These are phyloP conservation scores for Pseudogymnoascus sp. DNA, from an alignment of 2,329 filamentous ascomycete species.

Conservation along the genomic window DNA sequence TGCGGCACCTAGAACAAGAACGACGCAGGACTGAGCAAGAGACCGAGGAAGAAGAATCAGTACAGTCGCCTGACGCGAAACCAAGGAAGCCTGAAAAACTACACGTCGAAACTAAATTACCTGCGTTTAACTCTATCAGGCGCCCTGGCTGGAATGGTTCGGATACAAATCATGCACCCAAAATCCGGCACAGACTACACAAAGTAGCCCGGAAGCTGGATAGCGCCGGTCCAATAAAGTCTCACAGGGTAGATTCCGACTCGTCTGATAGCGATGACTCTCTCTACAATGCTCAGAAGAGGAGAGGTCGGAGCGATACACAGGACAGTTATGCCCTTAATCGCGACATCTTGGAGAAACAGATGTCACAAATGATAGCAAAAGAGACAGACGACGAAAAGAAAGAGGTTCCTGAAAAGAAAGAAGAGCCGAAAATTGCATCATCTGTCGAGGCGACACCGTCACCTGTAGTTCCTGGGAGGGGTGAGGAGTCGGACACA, in stretches of 20 bases:
- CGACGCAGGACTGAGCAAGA: neutral
- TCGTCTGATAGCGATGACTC: slow-evolving; percentile 51
- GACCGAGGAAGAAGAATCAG: neutral
- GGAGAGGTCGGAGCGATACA: slow-evolving; percentile 37
- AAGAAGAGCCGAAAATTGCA: slow-evolving; percentile 13
- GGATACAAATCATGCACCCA: neutral
- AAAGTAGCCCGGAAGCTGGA: slow-evolving; percentile 5
- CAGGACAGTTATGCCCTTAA: slow-evolving; percentile 36
- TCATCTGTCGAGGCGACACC: slow-evolving; percentile 15
- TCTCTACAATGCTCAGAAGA: slow-evolving; percentile 24
- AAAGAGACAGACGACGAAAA: slow-evolving; percentile 37
- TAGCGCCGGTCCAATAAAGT: slow-evolving; percentile 29
- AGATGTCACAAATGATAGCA: slow-evolving; percentile 54
- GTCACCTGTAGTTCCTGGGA: slow-evolving; percentile 13
- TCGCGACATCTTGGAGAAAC: slow-evolving; percentile 50
- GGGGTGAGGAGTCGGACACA: neutral
- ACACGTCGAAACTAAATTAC: slow-evolving; percentile 24
- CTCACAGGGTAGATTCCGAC: slow-evolving; percentile 50
- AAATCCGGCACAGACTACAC: neutral
- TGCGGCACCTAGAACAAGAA: neutral
- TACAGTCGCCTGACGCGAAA: slow-evolving; percentile 13
- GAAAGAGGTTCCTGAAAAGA: slow-evolving; percentile 19
- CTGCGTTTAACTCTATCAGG: slow-evolving; percentile 27
- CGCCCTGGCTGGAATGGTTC: slow-evolving; percentile 10
- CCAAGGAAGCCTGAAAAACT: slow-evolving; percentile 17